phyloP scores from a whole-genome alignment of 192 early-diverging fungal genomes.

The Coemansia sp. region DNA sequence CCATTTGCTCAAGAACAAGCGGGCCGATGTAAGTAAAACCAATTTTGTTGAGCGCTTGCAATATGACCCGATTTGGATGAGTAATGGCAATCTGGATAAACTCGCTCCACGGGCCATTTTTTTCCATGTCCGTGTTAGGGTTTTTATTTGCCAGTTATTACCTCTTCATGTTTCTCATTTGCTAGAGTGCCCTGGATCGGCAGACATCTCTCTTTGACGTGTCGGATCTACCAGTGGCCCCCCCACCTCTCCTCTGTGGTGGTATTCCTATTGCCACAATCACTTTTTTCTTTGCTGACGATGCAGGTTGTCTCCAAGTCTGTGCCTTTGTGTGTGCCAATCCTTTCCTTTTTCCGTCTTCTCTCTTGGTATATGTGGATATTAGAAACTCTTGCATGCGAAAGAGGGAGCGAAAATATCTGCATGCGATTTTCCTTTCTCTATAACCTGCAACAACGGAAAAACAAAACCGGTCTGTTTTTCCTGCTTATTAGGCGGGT shows the following conservation, averaged over 20 bases:
- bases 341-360: neutral
- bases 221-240: constrained; percentile 5
- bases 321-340: neutral
- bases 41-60: neutral
- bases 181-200: constrained; percentile 2
- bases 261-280: constrained; percentile 8
- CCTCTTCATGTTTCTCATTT: neutral
- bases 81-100: constrained; percentile 3
- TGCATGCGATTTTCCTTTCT: neutral
- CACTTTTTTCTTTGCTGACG: constrained; percentile 4
- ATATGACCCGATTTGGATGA: constrained; percentile 2
- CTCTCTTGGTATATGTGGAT: constrained; percentile 4
- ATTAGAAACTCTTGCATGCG: constrained; percentile 5
- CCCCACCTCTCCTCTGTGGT: neutral
- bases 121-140: constrained; percentile 6
- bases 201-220: neutral
- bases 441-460: neutral
- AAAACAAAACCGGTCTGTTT: constrained; percentile 1
- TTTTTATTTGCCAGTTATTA: neutral
- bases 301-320: neutral
- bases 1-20: constrained; percentile 60
- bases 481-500: neutral
- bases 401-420: neutral
- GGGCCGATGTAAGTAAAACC: constrained; percentile 39
- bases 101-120: neutral